Base-by-base conservation (phyloP, 441 rosid species). In the Erodium trifolium region DNA sequence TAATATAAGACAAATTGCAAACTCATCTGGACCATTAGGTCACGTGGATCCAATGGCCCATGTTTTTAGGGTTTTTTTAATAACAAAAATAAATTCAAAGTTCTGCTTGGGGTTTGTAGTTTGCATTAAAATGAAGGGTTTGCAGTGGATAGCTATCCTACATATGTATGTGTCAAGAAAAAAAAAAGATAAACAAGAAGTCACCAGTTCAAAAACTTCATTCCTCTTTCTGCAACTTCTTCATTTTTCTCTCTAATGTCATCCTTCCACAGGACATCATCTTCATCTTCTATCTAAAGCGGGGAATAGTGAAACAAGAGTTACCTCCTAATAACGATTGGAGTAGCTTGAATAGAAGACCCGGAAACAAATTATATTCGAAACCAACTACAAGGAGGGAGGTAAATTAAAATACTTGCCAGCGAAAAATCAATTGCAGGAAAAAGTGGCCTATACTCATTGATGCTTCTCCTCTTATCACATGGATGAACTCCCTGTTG, bases 401-500 rank as follows among this genome's bases (percentile, higher is more conserved):
- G 14, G 9, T 4, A 13, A 67, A 9, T 3, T 63, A 49, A 8
- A 73, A 63, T 65, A 72, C 73, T 72, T 82, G 78, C 93, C 93
- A 81, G 47, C 23, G 88, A 82, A 72, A 90, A 90, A 73, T 93
- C 97, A 71, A 90, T 75, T 17, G 64, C 80, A 7, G 89, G 87
- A 72, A 87, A 93, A 69, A 66, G 82, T 64, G 78, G 31, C 8
- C 62, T 79, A 72, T 71, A 74, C 51, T 77, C 80, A 67, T 75
- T 83, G 43, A 86, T 73, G 77, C 73, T 70, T 77, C 78, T 79
- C 76, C 98, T 85, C 69, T 75, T 78, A 70, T 90, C 90, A 74
- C 97, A 88, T 19, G 93, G 97, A 78, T 84, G 81, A 13, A 75
- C 66, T 73, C 92, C 95, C 94, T 91, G 81, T 27, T 63, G 11